Evolutionary conservation across 345 rosid species (phyloP).

Genomic region (Populus davidiana): DNA sequence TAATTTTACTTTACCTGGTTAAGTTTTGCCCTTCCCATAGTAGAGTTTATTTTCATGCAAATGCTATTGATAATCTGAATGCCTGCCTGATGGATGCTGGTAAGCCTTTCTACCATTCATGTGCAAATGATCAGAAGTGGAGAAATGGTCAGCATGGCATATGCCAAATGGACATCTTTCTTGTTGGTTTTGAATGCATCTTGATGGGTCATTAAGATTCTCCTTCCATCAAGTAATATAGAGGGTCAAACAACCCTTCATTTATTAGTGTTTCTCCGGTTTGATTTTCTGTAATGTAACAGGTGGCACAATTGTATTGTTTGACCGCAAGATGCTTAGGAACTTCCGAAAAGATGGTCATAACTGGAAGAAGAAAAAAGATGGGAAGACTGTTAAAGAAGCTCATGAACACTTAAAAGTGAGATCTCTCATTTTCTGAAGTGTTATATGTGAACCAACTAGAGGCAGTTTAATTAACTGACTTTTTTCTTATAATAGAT

Average conservation of each 20-base stretch:
- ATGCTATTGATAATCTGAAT: background rate
- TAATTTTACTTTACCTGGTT: background rate
- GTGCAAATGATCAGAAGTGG: background rate
- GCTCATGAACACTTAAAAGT: conserved; percentile 99
- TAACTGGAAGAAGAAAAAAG: conserved; percentile 98
- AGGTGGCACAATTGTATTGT: conserved; percentile 80
- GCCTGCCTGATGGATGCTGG: background rate
- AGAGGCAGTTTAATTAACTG: background rate
- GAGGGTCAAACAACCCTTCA: background rate
- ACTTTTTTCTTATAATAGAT: background rate
- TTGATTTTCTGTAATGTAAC: conserved; percentile 23
- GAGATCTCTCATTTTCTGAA: conserved; percentile 22
- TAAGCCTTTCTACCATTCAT: background rate
- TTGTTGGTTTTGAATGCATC: background rate
- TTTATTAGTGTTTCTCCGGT: background rate
- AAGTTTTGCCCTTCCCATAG: background rate
- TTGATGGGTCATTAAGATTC: background rate
- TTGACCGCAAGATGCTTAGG: conserved; percentile 95
- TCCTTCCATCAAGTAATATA: background rate
- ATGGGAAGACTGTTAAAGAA: conserved; percentile 96
- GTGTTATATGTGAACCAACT: conserved; percentile 2
- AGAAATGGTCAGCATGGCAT: background rate
- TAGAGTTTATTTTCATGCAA: background rate
- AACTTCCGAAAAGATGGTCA: conserved; percentile 98
- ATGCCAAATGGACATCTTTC: background rate